Conservation (phyloP, 768 basidiomycete genomes). For the Phylloporus sp. region DNA sequence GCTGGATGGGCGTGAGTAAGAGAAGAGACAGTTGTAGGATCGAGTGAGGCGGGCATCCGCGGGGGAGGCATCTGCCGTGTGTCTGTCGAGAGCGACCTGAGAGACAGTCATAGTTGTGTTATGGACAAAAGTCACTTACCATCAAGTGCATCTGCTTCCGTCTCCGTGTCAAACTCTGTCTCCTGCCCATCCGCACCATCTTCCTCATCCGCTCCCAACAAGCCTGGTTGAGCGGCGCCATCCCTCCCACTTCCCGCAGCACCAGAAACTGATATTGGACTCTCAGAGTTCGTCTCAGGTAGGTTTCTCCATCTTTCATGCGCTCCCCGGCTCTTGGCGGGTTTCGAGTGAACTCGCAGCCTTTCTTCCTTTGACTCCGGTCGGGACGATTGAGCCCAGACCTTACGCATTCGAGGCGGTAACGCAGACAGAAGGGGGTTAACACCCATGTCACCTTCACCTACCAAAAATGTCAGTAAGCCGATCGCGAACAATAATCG, state of each 20-base stretch:
- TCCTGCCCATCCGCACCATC: constrained; percentile 24
- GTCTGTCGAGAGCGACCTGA: constrained; percentile 25
- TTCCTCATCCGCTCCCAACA: constrained; percentile 4
- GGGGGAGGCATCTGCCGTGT: constrained; percentile 47
- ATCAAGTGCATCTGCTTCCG: constrained; percentile 23
- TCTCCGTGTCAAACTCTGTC: constrained; percentile 32
- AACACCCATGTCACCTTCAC: constrained; percentile 12
- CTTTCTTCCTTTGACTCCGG: constrained; percentile 5
- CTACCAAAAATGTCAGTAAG: constrained; percentile 6
- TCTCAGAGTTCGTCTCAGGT: constrained; percentile 14
- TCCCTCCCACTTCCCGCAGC: neutral
- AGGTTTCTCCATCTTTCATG: constrained; percentile 25
- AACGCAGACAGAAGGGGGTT: constrained; percentile 28
- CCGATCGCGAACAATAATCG: neutral
- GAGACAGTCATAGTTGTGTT: neutral
- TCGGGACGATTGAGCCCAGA: constrained; percentile 27
- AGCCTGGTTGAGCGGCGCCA: neutral
- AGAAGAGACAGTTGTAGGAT: constrained; percentile 38
- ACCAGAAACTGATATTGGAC: constrained; percentile 14
- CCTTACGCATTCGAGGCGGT: constrained; percentile 64
- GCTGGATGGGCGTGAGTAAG: constrained; percentile 18
- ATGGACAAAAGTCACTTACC: constrained; percentile 14
- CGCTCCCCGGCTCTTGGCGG: constrained; percentile 7
- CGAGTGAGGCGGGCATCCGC: constrained; percentile 42
- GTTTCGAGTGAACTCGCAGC: neutral